Percentiles rank a stretch among this genome's conserved stretches.
phyloP scores from a whole-genome alignment of 2,329 filamentous ascomycete species.

The Fusarium dimerum region DNA sequence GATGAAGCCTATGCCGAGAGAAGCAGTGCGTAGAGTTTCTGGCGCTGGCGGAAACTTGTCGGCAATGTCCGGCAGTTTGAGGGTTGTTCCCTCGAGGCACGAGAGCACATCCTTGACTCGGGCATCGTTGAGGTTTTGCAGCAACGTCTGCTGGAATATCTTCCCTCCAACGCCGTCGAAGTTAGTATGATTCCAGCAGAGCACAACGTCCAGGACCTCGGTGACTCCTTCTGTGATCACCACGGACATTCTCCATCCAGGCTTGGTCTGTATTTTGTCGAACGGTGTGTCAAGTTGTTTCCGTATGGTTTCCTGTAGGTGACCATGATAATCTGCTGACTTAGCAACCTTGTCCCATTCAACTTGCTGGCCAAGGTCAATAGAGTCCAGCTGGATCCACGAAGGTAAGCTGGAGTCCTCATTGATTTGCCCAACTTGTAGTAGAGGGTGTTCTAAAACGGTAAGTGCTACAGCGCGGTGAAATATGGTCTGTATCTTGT shows the following conservation, averaged over 20 bases:
- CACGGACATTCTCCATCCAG: conserved; percentile 28
- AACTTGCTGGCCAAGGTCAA: conserved; percentile 18
- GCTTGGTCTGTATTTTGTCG: conserved; percentile 20
- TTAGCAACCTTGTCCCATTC: conserved; percentile 12
- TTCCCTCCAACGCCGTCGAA: conserved; percentile 34
- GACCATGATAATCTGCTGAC: neutral
- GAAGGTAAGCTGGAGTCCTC: conserved; percentile 19
- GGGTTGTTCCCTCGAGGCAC: conserved; percentile 1
- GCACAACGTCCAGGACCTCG: conserved; percentile 25
- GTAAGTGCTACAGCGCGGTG: conserved; percentile 19
- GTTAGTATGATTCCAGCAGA: conserved; percentile 30
- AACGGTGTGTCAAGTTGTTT: conserved; percentile 23
- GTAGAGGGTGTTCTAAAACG: conserved; percentile 16
- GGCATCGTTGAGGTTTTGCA: conserved; percentile 27
- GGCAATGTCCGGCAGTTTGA: conserved; percentile 8
- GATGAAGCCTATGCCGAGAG: conserved; percentile 17
- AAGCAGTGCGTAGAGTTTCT: conserved; percentile 24
- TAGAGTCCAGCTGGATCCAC: conserved; percentile 14
- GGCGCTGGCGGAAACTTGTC: conserved; percentile 24
- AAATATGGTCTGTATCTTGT: conserved; percentile 6
- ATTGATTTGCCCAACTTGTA: conserved; percentile 22
- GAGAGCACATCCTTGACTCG: neutral
- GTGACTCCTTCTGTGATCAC: conserved; percentile 7
- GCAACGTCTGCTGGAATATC: conserved; percentile 32
- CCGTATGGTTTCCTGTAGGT: conserved; percentile 5